A percentile compares a stretch with the other conserved stretches of the same genome.
These are phyloP conservation scores for Iberis pinnata DNA, from an alignment of 345 rosid species.

Conservation along the genomic window DNA sequence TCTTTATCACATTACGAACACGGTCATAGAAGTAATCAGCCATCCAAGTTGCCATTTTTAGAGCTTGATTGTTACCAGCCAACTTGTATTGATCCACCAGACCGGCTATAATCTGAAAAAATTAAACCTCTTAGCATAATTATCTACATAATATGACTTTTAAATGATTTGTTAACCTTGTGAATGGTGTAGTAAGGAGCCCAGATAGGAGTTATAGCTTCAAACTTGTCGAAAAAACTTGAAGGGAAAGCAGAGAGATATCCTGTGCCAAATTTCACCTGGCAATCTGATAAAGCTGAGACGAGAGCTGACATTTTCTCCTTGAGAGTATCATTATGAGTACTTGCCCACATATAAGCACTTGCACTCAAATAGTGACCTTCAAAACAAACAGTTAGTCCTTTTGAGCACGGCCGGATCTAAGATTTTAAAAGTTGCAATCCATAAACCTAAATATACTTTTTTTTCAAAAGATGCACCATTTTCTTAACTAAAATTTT, in stretches of 20 bases:
- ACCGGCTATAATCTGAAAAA: constrained; percentile 74
- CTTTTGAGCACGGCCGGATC: too few relatives aligned
- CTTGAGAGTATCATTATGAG: constrained; percentile 57
- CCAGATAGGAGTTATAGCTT: constrained; percentile 80
- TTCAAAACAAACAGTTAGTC: constrained; percentile 32
- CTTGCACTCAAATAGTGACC: constrained; percentile 96
- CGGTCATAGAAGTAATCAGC: constrained; percentile 77
- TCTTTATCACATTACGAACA: constrained; percentile 63
- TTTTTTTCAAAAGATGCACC: too few relatives aligned
- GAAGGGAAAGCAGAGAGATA: constrained; percentile 95
- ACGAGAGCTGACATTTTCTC: constrained; percentile 67
- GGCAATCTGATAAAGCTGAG: constrained; percentile 65
- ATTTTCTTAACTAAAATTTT: too few relatives aligned
- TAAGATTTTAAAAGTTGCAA: too few relatives aligned
- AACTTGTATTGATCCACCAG: constrained; percentile 69
- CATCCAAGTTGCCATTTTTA: constrained; percentile 75
- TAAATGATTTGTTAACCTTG: constrained; percentile 44
- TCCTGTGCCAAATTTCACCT: constrained; percentile 63
- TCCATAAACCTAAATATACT: too few relatives aligned
- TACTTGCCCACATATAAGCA: constrained; percentile 94
- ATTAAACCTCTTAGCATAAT: constrained; percentile 1
- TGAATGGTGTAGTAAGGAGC: constrained; percentile 98
- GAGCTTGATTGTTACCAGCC: constrained; percentile 60
- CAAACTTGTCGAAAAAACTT: constrained; percentile 72
- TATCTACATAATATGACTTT: background rate